These are phyloP conservation scores for Aspergillus aculeatinus DNA, from an alignment of 2,329 filamentous ascomycete genomes.

Conservation along the genomic window DNA sequence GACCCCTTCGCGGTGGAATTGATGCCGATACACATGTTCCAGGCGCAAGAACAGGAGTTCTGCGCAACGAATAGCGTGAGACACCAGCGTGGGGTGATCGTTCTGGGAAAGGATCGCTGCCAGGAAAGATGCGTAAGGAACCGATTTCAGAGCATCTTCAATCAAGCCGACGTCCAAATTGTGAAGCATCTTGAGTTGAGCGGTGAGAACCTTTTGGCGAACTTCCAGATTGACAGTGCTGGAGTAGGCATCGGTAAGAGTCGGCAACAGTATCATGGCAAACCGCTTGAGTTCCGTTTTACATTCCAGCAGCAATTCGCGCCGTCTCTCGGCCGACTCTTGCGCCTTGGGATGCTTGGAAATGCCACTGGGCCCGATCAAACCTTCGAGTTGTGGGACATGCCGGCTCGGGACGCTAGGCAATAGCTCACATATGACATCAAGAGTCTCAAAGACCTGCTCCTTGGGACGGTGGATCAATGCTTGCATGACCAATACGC, in stretches of 20 bases:
- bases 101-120: constrained; percentile 94
- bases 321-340: constrained; percentile 69
- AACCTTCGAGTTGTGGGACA: constrained; percentile 52
- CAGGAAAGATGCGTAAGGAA: constrained; percentile 93
- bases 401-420: constrained; percentile 67
- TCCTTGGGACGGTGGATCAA: constrained; percentile 93
- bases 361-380: constrained; percentile 39
- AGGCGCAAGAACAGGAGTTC: constrained; percentile 83
- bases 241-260: constrained; percentile 92
- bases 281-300: constrained; percentile 86
- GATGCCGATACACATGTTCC: constrained; percentile 86
- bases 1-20: constrained; percentile 95
- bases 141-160: constrained; percentile 77
- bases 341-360: constrained; percentile 40
- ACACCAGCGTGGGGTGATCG: constrained; percentile 84
- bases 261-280: constrained; percentile 88
- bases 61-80: constrained; percentile 82
- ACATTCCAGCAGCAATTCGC: constrained; percentile 80
- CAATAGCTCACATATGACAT: constrained; percentile 93
- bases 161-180: constrained; percentile 86
- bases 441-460: constrained; percentile 94
- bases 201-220: constrained; percentile 88
- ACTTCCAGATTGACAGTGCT: constrained; percentile 96
- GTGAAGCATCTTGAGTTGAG: constrained; percentile 97
- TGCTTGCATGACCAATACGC: constrained; percentile 97